Conservation (phyloP, 345 rosid species). For the Salix brachista region DNA sequence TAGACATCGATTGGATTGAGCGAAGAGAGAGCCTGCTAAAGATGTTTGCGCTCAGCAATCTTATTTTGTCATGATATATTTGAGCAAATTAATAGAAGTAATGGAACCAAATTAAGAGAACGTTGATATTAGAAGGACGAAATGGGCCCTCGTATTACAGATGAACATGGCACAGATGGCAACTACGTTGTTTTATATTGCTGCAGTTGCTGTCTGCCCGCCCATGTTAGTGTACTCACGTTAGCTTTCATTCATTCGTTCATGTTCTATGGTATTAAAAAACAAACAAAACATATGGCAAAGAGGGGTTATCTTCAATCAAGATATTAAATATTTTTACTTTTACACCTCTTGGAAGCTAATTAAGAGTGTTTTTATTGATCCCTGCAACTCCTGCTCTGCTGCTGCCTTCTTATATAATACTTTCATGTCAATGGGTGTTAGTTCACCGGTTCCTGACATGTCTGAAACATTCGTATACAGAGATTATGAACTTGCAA, state of each 20-base stretch:
- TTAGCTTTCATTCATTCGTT: not conserved
- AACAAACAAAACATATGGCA: too few relatives aligned
- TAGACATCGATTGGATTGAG: too few relatives aligned
- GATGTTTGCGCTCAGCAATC: too few relatives aligned
- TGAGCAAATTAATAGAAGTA: not conserved
- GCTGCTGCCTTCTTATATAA: not conserved
- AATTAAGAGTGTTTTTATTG: not conserved
- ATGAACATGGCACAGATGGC: not conserved
- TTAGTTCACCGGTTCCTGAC: not conserved
- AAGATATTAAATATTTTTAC: not conserved
- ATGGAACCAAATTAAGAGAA: not conserved
- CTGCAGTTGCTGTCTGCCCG: not conserved
- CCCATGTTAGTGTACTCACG: not conserved
- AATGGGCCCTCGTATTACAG: too few relatives aligned
- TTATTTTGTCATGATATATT: too few relatives aligned
- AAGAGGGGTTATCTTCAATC: too few relatives aligned
- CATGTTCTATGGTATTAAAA: not conserved
- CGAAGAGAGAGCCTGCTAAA: too few relatives aligned
- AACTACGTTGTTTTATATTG: not conserved
- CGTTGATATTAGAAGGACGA: not conserved
- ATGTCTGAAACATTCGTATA: not conserved
- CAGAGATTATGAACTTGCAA: not conserved
- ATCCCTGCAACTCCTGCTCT: not conserved
- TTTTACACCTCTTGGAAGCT: not conserved
- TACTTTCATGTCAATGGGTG: not conserved